Base-by-base conservation (phyloP, 129 eudicot species). In the Flaveria linearis region DNA sequence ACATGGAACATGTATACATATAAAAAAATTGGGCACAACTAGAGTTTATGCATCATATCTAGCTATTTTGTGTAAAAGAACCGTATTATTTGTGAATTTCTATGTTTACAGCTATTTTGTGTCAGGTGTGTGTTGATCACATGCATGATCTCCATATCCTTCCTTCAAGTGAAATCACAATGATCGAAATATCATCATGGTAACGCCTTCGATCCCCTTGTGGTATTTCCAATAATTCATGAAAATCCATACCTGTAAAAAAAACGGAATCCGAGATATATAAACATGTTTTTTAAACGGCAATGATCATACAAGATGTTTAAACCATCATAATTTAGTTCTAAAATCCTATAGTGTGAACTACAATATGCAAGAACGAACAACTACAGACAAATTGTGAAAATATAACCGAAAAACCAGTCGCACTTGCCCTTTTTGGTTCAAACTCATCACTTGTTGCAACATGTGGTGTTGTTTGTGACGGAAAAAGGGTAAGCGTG, bases 131-230 rank as follows among this genome's bases (percentile, higher is more conserved):
- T 52, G 9, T 4, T n/a, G 58, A 47, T 83, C 83, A 93, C 84
- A 91, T 86, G 69, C 86, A 85, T 7, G 98, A 93, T 93, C 96
- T 88, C 98, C 98, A 93, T 86, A 93, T 90, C 79, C 96, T 85
- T 73, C 98, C 98, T 81, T 93, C 95, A 71, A 93, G 88, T 16
- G 98, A 93, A 61, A 93, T 90, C 14, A 93, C 90, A 23, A 93
- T 93, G 9, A 93, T 84, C 12, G 98, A 93, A 55, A 93, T 91
- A 74, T 93, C 98, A 53, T 93, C 98, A 67, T 93, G 98, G 87
- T 90, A 93, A 53, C 91, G 86, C 8, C 98, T 86, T 12, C 98
- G 80, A 85, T 93, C 98, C 45, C 98, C 98, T 83, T 93, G 98
- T 15, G 98, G 98, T 75, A 93, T 93, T 82, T 93, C 98, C 30